Base-by-base conservation (phyloP, 176 grass and related monocot genomes). In the Elaeis guineensis region DNA sequence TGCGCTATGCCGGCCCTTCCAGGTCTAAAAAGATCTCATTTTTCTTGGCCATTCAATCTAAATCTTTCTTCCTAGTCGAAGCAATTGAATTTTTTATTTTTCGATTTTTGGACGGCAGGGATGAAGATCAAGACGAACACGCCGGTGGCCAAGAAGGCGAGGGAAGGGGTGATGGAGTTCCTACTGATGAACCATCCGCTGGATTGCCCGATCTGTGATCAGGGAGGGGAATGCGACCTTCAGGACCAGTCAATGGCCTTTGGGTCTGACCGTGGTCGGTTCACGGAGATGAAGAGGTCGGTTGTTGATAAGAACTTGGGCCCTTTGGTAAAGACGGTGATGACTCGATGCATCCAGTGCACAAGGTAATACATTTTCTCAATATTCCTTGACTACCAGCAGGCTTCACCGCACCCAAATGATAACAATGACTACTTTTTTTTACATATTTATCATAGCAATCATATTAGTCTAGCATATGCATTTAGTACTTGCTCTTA, bases 51-150 rank as follows among this genome's bases (percentile, higher is more conserved):
- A 44, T 44, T 14, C 35, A 0, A 14, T 35, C 32, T 9, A 35
- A 35, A 35, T 44, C 11, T 44, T 44, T 12, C 11, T 44, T 44
- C 2, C 11, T 2, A 55, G 52, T 44, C 49, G 0, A 32, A 59
- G 11, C 6, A 0, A 56, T 12, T 63, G 3, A 60, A 66, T 24
- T 50, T 29, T 21, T 0, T 59, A 32, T 62, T 69, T 22, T 11
- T 0, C 1, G 39, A 9, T 19, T 77, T 83, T 66, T 78, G 35
- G 35, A 11, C 35, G 9, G 35, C 35, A 98, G 94, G 94, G 32
- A 98, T 98, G 94, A 98, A 98, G 76, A 98, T 98, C 48, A 98
- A 98, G 79, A 98, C 94, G 16, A 70, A 80, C 71, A 98, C 94
- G 7, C 94, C 94, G 0, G 65, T 98, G 17, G 94, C 94, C 3